Evolutionary conservation across 176 grass and related monocot species (phyloP).

Genomic region (Saccharum officinarum): DNA sequence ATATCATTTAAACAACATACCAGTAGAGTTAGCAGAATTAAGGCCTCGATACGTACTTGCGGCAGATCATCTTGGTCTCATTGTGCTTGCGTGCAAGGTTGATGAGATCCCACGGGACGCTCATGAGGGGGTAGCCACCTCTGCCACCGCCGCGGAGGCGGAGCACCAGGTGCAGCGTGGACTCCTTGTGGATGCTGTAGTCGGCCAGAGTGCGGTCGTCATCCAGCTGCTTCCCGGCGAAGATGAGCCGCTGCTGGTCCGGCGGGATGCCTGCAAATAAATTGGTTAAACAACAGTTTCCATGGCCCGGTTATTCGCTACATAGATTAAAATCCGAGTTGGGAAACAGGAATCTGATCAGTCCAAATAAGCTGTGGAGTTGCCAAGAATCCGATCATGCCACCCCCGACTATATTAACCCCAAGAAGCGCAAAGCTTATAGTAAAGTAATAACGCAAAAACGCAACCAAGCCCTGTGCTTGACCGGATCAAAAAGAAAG

Average conservation of each 20-base stretch:
- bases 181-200: slow-evolving; percentile 66
- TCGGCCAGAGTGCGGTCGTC: slow-evolving; percentile 51
- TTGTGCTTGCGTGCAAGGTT: slow-evolving; percentile 13
- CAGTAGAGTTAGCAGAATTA: not conserved
- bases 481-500: not conserved
- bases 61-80: not conserved
- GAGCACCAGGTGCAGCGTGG: slow-evolving; percentile 57
- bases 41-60: not conserved
- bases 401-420: not conserved
- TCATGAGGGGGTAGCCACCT: not conserved
- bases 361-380: not conserved
- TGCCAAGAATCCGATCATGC: not conserved
- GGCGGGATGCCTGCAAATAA: slow-evolving; percentile 37
- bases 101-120: not conserved
- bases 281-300: not conserved
- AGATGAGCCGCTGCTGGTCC: slow-evolving; percentile 73
- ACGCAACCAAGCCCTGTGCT: not conserved
- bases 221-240: slow-evolving; percentile 62
- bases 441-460: not conserved
- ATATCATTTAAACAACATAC: not conserved
- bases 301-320: not conserved
- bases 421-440: not conserved
- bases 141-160: slow-evolving; percentile 47
- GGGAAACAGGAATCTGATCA: not conserved
- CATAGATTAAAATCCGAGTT: not conserved